A percentile compares a stretch with the other conserved stretches of the same genome.
Evolutionary conservation across 192 early-diverging fungal genomes (phyloP).

Genomic region (Backusella westeae): DNA sequence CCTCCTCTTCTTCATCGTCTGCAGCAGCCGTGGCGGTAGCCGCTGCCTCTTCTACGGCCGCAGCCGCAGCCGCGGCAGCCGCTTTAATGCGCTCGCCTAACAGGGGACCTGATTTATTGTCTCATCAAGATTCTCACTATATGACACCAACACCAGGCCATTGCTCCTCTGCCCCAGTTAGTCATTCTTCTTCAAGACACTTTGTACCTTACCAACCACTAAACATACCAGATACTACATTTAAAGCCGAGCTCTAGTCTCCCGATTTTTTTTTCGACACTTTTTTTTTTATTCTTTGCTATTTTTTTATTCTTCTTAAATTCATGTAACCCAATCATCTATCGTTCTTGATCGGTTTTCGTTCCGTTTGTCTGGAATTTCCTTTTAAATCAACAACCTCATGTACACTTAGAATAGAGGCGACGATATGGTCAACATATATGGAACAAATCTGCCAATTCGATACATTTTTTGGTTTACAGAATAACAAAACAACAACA

Average conservation of each 20-base stretch:
- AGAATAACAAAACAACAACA: neutral
- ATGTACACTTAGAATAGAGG: neutral
- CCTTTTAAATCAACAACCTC: neutral
- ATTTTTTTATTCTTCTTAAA: neutral
- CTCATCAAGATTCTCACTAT: conserved; percentile 10
- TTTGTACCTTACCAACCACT: conserved; percentile 14
- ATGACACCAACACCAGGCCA: neutral
- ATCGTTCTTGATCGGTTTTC: neutral
- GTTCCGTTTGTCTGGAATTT: neutral
- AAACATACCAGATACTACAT: conserved; percentile 8
- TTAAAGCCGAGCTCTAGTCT: conserved; percentile 6
- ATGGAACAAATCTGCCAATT: neutral
- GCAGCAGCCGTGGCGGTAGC: conserved; percentile 2
- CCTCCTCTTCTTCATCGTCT: neutral
- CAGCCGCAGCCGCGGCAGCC: neutral
- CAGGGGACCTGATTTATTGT: neutral
- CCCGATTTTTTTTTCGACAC: neutral
- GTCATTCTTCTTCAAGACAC: conserved; percentile 1
- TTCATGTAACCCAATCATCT: too few relatives aligned
- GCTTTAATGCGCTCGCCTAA: conserved; percentile 13
- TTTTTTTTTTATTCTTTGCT: neutral
- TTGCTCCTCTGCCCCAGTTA: neutral
- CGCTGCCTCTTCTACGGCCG: neutral
- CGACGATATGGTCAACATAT: neutral
- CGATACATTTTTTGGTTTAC: neutral